Conservation (phyloP, 768 basidiomycete genomes). For the Lentinula lateritia region DNA sequence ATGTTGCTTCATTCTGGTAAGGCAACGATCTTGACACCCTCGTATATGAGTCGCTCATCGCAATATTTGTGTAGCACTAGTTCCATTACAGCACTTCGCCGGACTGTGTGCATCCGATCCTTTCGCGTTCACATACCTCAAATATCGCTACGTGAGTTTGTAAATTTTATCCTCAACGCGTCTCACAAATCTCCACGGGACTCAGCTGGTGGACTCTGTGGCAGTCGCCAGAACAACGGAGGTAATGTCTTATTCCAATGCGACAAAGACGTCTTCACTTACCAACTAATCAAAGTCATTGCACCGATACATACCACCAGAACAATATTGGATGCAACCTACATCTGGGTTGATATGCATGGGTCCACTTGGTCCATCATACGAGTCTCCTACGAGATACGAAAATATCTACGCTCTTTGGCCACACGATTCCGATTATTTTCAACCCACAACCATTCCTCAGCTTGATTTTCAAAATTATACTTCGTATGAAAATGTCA, state of each 20-base stretch:
- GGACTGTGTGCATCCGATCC: not conserved
- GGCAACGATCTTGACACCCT: not conserved
- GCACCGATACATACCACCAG: not conserved
- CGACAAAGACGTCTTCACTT: not conserved
- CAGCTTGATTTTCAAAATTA: not conserved
- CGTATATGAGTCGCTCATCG: too few relatives aligned
- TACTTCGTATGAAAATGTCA: not conserved
- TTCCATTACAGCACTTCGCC: not conserved
- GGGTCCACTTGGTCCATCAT: not conserved
- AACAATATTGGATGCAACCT: not conserved
- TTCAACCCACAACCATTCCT: not conserved
- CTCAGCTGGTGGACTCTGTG: not conserved
- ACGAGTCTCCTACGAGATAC: not conserved
- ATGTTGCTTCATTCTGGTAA: not conserved
- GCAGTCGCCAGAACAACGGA: not conserved
- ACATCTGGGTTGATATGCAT: not conserved
- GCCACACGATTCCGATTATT: not conserved
- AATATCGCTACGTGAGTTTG: not conserved
- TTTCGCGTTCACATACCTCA: not conserved
- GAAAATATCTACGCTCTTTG: not conserved
- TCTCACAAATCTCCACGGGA: not conserved
- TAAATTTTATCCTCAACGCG: too few relatives aligned
- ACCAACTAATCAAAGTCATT: not conserved
- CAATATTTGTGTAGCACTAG: not conserved
- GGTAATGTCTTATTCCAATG: not conserved